phyloP scores from a whole-genome alignment of 2,329 filamentous ascomycete species.

The Neocucurbitaria cava region DNA sequence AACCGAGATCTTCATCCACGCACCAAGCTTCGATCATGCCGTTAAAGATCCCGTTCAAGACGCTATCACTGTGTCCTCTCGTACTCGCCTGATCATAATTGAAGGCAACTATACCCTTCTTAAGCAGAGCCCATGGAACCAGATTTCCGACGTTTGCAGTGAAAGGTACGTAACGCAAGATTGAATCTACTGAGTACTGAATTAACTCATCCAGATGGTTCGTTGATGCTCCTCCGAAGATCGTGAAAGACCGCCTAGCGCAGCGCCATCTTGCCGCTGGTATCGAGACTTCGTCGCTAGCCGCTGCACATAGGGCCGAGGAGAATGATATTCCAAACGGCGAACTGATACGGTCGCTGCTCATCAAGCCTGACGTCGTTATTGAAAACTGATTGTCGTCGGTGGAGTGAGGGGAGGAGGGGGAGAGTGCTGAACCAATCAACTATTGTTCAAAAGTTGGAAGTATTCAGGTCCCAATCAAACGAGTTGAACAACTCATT shows the following conservation, averaged over 20 bases:
- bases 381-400: conserved; percentile 20
- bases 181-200: neutral
- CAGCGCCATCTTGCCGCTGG: conserved; percentile 32
- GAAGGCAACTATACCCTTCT: conserved; percentile 39
- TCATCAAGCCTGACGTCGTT: conserved; percentile 26
- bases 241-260: conserved; percentile 24
- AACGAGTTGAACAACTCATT: conserved; percentile 34
- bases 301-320: conserved; percentile 29
- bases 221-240: conserved; percentile 26
- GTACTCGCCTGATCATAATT: conserved; percentile 27
- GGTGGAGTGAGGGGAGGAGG: neutral
- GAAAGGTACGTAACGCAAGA: conserved; percentile 22
- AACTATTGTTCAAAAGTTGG: conserved; percentile 14
- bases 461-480: conserved; percentile 31
- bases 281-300: conserved; percentile 28
- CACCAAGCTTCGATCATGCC: conserved; percentile 35
- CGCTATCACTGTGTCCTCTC: conserved; percentile 27
- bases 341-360: conserved; percentile 26
- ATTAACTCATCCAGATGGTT: conserved; percentile 29
- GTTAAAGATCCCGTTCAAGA: conserved; percentile 29
- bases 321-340: conserved; percentile 36
- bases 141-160: conserved; percentile 21
- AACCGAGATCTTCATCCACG: conserved; percentile 21
- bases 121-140: conserved; percentile 25
- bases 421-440: neutral